Evolutionary conservation across 331 rosid species (phyloP).

Genomic region (Acacia pycnantha): DNA sequence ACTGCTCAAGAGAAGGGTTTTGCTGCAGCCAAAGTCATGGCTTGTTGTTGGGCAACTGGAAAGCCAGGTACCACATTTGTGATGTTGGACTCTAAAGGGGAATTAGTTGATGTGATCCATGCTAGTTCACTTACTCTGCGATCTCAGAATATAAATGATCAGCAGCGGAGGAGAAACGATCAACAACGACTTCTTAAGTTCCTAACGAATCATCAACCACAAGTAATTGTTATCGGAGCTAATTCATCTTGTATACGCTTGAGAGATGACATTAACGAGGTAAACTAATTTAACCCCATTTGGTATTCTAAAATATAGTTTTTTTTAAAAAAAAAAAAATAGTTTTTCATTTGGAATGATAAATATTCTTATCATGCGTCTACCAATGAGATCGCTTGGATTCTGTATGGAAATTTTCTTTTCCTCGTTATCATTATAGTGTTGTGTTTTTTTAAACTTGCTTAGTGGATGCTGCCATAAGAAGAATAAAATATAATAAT

Average conservation of each 20-base stretch:
- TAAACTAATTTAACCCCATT: slow-evolving; percentile 19
- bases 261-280: slow-evolving; percentile 51
- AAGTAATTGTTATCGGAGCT: slow-evolving; percentile 46
- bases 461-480: neutral
- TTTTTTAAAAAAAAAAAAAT: too few species aligned
- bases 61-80: slow-evolving; percentile 51
- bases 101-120: slow-evolving; percentile 45
- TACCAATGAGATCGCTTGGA: neutral
- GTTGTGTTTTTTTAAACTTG: neutral
- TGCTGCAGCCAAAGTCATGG: slow-evolving; percentile 32
- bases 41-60: slow-evolving; percentile 51
- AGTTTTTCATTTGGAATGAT: neutral
- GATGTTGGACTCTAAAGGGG: slow-evolving; percentile 44
- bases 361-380: neutral
- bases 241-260: slow-evolving; percentile 38
- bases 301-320: neutral
- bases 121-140: slow-evolving; percentile 44
- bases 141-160: slow-evolving; percentile 37
- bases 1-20: slow-evolving; percentile 12
- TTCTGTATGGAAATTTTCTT: neutral
- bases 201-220: slow-evolving; percentile 35
- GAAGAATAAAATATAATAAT: neutral
- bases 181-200: slow-evolving; percentile 40
- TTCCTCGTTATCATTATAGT: neutral
- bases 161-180: slow-evolving; percentile 46